phyloP scores from a whole-genome alignment of 2,329 filamentous ascomycete genomes.

The Daldinia sp. region DNA sequence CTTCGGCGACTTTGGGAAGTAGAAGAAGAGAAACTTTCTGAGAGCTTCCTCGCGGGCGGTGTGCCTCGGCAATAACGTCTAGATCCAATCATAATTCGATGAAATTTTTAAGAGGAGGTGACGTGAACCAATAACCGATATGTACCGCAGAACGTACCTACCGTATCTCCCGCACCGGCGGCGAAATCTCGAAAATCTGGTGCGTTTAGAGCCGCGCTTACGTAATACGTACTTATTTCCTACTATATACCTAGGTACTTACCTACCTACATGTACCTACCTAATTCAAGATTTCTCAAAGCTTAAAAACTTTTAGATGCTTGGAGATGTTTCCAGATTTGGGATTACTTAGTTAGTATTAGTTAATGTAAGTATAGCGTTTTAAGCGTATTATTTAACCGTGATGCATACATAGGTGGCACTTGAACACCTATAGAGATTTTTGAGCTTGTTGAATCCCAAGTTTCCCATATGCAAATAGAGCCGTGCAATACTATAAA shows the following conservation, averaged over 20 bases:
- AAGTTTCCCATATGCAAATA: too few species aligned
- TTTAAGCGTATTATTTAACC: not conserved
- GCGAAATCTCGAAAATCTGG: not conserved
- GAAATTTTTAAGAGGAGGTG: constrained; percentile 37
- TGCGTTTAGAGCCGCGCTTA: constrained; percentile 31
- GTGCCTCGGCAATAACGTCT: constrained; percentile 42
- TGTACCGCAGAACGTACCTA: constrained; percentile 10
- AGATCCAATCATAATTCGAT: constrained; percentile 32
- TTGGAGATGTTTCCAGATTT: not conserved
- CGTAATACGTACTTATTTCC: constrained; percentile 25
- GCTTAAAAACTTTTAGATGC: not conserved
- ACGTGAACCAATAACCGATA: constrained; percentile 28
- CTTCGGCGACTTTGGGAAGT: constrained; percentile 46
- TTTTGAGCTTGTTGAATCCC: not conserved
- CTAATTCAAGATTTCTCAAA: not conserved
- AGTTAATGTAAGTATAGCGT: not conserved
- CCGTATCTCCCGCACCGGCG: not conserved
- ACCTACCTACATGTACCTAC: too few species aligned
- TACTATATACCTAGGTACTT: too few species aligned
- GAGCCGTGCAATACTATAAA: not conserved
- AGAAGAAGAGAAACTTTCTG: constrained; percentile 46
- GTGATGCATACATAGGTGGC: too few species aligned
- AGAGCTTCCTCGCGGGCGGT: constrained; percentile 50
- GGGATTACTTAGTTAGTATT: not conserved
- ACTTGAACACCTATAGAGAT: too few species aligned